Conservation (phyloP, 129 eudicot genomes). For the Flaveria brownii region DNA sequence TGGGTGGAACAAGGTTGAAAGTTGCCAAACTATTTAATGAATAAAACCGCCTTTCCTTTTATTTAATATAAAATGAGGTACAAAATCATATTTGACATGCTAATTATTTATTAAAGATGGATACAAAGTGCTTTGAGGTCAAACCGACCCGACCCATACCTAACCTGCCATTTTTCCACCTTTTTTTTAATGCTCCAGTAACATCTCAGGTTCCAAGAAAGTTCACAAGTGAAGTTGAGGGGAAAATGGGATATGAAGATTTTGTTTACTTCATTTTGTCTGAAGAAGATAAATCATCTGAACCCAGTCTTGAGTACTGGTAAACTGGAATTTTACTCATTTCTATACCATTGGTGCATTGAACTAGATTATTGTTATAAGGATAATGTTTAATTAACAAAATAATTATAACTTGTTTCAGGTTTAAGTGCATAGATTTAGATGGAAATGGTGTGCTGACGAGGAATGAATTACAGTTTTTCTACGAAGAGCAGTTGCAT, state of each 20-base stretch:
- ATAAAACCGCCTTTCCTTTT: neutral
- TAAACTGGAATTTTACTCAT: conserved; percentile 11
- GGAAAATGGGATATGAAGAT: conserved; percentile 83
- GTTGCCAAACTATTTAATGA: neutral
- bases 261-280: conserved; percentile 69
- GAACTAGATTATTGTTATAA: neutral
- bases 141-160: neutral
- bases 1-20: neutral
- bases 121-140: neutral
- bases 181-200: conserved; percentile 2
- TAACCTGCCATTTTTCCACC: neutral
- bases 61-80: neutral
- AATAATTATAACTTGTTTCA: conserved; percentile 21
- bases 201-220: conserved; percentile 57
- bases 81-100: neutral
- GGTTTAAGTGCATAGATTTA: conserved; percentile 68
- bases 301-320: conserved; percentile 80
- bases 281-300: conserved; percentile 74
- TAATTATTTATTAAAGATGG: neutral
- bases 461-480: conserved; percentile 57
- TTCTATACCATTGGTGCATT: neutral
- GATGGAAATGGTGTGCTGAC: conserved; percentile 62
- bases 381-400: neutral
- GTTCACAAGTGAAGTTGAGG: conserved; percentile 60
- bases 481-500: conserved; percentile 65